phyloP scores from a whole-genome alignment of 306 rosid genomes.

The Albizia julibrissin region DNA sequence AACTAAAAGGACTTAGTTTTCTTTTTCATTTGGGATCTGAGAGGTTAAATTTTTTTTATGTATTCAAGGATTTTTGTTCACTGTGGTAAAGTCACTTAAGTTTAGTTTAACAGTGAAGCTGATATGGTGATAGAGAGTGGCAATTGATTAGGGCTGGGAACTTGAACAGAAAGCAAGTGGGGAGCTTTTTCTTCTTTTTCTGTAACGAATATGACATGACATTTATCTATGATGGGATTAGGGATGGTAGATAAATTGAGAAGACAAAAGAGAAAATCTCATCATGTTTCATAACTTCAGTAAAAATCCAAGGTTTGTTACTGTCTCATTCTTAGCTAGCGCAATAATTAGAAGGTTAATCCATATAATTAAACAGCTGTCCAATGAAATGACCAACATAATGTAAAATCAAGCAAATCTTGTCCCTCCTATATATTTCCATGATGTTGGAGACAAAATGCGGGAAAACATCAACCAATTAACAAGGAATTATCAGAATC shows the following conservation, averaged over 20 bases:
- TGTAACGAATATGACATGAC: slow-evolving; percentile 34
- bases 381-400: slow-evolving; percentile 45
- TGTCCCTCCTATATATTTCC: slow-evolving; percentile 23
- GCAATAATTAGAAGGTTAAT: slow-evolving; percentile 43
- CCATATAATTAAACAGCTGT: slow-evolving; percentile 30
- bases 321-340: slow-evolving; percentile 20
- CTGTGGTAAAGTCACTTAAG: background rate
- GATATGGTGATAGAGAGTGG: slow-evolving; percentile 10
- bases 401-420: slow-evolving; percentile 34
- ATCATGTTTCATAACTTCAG: slow-evolving; percentile 17
- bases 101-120: slow-evolving; percentile 12
- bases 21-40: background rate
- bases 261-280: background rate
- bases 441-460: slow-evolving; percentile 28
- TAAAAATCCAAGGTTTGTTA: slow-evolving; percentile 19
- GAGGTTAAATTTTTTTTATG: background rate
- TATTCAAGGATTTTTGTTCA: background rate
- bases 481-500: slow-evolving; percentile 11
- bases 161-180: slow-evolving; percentile 32
- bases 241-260: slow-evolving; percentile 21
- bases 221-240: slow-evolving; percentile 19
- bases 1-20: background rate
- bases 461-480: slow-evolving; percentile 31
- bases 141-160: slow-evolving; percentile 31
- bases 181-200: slow-evolving; percentile 14